These are phyloP conservation scores for Diaporthe amygdali DNA, from an alignment of 2,329 filamentous ascomycete genomes.

Conservation along the genomic window DNA sequence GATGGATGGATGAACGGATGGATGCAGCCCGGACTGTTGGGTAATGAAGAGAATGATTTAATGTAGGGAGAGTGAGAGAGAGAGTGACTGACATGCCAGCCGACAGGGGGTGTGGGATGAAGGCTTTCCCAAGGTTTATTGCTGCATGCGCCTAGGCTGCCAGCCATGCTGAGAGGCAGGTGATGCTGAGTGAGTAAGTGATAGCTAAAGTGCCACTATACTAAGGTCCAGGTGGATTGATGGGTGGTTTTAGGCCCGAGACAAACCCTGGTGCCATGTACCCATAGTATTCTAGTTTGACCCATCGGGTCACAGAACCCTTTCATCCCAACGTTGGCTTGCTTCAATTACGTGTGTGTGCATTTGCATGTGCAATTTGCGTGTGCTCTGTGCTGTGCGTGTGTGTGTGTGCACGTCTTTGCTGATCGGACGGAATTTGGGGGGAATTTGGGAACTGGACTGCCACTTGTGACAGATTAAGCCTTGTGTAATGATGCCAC, in stretches of 20 bases:
- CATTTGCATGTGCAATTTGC: background rate
- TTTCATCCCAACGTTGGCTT: background rate
- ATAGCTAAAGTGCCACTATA: background rate
- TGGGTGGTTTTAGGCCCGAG: conserved; percentile 1
- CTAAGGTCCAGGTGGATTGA: background rate
- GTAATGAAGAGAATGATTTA: background rate
- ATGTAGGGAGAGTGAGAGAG: background rate
- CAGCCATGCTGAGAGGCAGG: background rate
- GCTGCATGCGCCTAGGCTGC: background rate
- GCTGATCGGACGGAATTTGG: conserved; percentile 1
- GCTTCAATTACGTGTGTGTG: background rate
- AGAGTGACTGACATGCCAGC: background rate
- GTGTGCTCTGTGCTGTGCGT: too few species aligned
- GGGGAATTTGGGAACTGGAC: background rate
- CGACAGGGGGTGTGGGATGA: background rate
- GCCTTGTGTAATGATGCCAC: background rate
- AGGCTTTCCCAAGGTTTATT: background rate
- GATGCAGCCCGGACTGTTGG: background rate
- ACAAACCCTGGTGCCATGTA: background rate
- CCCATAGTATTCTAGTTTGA: conserved; percentile 14
- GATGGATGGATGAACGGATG: background rate
- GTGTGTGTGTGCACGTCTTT: background rate
- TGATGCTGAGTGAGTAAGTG: background rate
- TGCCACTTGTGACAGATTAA: background rate
- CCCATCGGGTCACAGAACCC: conserved; percentile 7